Evolutionary conservation across 352 stramenopile genomes (phyloP).

Genomic region (Pythium monospermum): DNA sequence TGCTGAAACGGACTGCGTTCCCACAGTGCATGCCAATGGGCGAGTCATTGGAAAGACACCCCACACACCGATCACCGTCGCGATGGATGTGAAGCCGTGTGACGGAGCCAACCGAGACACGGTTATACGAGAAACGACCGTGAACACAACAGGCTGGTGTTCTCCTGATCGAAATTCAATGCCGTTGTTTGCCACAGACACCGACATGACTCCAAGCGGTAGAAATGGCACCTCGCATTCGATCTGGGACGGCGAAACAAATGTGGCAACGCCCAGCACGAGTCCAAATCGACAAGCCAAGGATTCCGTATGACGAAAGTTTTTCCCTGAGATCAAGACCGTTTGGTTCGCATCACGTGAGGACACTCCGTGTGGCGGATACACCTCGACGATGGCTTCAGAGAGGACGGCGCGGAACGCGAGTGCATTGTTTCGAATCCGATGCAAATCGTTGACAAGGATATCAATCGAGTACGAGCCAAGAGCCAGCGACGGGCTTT

Average conservation of each 20-base stretch:
- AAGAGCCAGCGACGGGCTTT: not conserved
- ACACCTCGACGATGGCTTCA: constrained; percentile 24
- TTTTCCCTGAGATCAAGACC: constrained; percentile 29
- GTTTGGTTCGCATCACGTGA: constrained; percentile 5
- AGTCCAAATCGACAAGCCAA: constrained; percentile 46
- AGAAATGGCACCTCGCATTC: constrained; percentile 56
- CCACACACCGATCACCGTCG: constrained; percentile 7
- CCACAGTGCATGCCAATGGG: constrained; percentile 13
- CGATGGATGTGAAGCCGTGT: constrained; percentile 2
- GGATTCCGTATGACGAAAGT: constrained; percentile 43
- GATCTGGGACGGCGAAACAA: constrained; percentile 38
- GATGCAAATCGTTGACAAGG: constrained; percentile 16
- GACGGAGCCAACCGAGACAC: not conserved
- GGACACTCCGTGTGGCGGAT: constrained; percentile 13
- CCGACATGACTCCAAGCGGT: constrained; percentile 27
- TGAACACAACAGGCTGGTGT: constrained; percentile 2
- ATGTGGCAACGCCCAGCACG: constrained; percentile 23
- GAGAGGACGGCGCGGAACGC: constrained; percentile 28
- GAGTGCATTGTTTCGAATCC: constrained; percentile 25
- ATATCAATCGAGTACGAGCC: constrained; percentile 21
- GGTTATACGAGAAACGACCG: constrained; percentile 8
- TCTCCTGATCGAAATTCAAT: constrained; percentile 30
- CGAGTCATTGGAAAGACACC: constrained; percentile 13
- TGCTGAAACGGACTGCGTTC: not conserved
- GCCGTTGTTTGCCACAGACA: constrained; percentile 59